Conservation (phyloP, 805 yeast species). For the Candida palmyrensis region DNA sequence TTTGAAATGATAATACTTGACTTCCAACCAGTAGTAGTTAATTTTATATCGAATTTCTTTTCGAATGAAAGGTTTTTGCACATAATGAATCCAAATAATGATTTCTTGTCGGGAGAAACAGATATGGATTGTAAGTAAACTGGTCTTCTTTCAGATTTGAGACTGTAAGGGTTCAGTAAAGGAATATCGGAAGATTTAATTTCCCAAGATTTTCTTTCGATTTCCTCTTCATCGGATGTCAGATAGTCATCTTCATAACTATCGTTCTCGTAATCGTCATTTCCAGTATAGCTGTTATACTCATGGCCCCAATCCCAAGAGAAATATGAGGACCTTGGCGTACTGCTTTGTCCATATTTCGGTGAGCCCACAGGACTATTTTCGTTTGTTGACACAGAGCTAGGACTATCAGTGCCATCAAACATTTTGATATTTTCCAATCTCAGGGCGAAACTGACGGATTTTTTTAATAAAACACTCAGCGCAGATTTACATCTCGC, state of each 20-base stretch:
- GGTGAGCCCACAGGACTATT: conserved; percentile 45
- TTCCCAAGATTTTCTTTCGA: conserved; percentile 6
- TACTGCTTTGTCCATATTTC: neutral
- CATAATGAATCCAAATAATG: conserved; percentile 20
- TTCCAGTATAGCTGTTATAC: conserved; percentile 10
- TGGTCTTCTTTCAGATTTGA: conserved; percentile 12
- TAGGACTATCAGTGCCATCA: conserved; percentile 56
- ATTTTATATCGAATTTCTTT: conserved; percentile 34
- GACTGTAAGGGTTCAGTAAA: conserved; percentile 6
- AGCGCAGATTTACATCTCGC: conserved; percentile 23
- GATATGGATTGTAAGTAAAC: conserved; percentile 35
- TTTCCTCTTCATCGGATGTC: conserved; percentile 9
- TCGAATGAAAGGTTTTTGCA: conserved; percentile 33
- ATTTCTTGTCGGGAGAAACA: conserved; percentile 18
- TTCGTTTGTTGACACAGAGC: conserved; percentile 51
- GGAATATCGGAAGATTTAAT: conserved; percentile 11
- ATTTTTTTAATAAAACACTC: conserved; percentile 27
- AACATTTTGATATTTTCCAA: conserved; percentile 62
- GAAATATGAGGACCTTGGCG: conserved; percentile 6
- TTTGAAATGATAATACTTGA: conserved; percentile 23
- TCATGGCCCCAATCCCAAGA: conserved; percentile 19
- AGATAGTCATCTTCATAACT: conserved; percentile 9
- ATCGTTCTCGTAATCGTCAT: conserved; percentile 14
- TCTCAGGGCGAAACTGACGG: conserved; percentile 60
- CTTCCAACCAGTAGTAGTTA: conserved; percentile 47